A percentile compares a stretch with the other conserved stretches of the same genome.
phyloP scores from a whole-genome alignment of 306 rosid genomes.

The Rosa rugosa region DNA sequence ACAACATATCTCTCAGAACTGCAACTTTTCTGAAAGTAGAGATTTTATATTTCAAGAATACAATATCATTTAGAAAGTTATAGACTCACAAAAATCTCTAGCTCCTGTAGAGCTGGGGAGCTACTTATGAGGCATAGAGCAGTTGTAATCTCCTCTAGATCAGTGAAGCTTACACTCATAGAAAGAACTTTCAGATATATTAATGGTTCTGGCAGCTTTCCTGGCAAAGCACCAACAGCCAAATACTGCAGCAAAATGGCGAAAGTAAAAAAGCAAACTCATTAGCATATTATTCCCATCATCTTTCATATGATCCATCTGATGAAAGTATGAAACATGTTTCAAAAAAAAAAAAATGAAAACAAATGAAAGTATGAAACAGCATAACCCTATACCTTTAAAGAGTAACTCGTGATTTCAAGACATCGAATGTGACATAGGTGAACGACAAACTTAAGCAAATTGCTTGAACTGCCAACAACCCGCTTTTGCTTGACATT shows the following conservation, averaged over 20 bases:
- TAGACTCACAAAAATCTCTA: neutral
- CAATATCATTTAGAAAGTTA: no score
- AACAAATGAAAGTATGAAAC: neutral
- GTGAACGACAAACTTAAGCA: slow-evolving; percentile 43
- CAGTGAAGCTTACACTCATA: slow-evolving; percentile 36
- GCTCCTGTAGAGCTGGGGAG: slow-evolving; percentile 33
- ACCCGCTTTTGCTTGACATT: slow-evolving; percentile 29
- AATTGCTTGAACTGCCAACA: slow-evolving; percentile 35
- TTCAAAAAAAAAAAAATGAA: no score
- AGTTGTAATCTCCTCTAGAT: slow-evolving; percentile 40
- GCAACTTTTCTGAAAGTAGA: no score
- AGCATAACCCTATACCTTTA: slow-evolving; percentile 36
- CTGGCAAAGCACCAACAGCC: slow-evolving; percentile 40
- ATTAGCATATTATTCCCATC: no score
- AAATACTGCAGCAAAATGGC: neutral
- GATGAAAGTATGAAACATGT: no score
- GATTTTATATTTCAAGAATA: no score
- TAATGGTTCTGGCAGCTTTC: neutral
- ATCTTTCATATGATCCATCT: no score
- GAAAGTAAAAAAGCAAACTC: no score
- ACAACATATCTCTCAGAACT: no score
- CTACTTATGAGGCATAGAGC: slow-evolving; percentile 55
- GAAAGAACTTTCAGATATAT: slow-evolving; percentile 43
- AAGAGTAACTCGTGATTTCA: neutral
- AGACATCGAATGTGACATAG: slow-evolving; percentile 43